Evolutionary conservation across 2,329 filamentous ascomycete species (phyloP).

Genomic region (Sporothrix globosa): DNA sequence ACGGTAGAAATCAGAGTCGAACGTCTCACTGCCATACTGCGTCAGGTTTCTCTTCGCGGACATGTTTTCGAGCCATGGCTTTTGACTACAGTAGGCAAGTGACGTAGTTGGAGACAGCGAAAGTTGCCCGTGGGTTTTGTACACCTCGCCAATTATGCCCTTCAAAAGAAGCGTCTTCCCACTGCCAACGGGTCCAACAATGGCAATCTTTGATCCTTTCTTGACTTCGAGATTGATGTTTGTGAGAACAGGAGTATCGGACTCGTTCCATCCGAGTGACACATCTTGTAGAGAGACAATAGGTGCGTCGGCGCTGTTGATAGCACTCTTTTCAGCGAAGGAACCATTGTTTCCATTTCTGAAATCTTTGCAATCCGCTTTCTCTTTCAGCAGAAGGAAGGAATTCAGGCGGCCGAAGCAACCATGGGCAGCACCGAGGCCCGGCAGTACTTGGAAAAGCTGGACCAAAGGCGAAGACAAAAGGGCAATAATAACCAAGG

Average conservation of each 20-base stretch:
- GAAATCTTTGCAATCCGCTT: conserved; percentile 15
- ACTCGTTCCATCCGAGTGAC: neutral
- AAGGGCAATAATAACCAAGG: conserved; percentile 45
- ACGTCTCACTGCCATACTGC: conserved; percentile 38
- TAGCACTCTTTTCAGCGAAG: neutral
- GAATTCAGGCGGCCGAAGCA: conserved; percentile 1
- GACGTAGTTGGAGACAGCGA: conserved; percentile 30
- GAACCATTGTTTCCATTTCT: neutral
- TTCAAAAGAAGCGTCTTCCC: conserved; percentile 11
- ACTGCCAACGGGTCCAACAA: neutral
- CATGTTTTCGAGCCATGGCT: conserved; percentile 49
- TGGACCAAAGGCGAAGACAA: conserved; percentile 43
- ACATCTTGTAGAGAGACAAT: conserved; percentile 2
- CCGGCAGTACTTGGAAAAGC: conserved; percentile 23
- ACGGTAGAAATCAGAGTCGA: conserved; percentile 35
- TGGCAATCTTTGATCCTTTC: conserved; percentile 9
- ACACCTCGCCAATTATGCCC: conserved; percentile 13
- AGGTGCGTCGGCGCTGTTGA: neutral
- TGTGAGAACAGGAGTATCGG: neutral
- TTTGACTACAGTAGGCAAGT: conserved; percentile 51
- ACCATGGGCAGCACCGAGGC: conserved; percentile 22
- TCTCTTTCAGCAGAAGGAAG: conserved; percentile 11
- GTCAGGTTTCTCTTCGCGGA: conserved; percentile 46
- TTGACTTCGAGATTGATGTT: conserved; percentile 1
- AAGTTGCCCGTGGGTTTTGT: neutral